Evolutionary conservation across 495 filamentous ascomycete species (phyloP), one percentile per base, ranked within the genome.

Genomic region (Neurospora africana): DNA sequence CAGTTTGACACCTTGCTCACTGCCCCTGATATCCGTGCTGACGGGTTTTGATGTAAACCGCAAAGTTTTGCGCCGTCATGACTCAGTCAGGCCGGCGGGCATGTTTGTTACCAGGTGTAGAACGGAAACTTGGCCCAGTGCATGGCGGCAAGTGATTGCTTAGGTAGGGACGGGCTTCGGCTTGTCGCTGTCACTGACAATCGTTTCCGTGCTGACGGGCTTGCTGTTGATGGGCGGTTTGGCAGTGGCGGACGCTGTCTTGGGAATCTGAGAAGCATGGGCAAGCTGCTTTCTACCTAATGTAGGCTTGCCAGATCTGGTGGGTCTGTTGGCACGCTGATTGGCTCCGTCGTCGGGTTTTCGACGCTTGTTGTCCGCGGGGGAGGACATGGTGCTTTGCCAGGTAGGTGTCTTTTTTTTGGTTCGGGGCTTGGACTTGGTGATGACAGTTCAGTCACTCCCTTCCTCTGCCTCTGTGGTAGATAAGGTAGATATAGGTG

Each of bases 401-500:
- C 0, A 0, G n/a, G 1, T 13, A 9, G 5, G 0, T 13, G n/a
- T 13, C n/a, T 13, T 13, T 5, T 47, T 23, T 5, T 47, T 23
- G n/a, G 9, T 11, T 0, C 4, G n/a, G 44, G 4, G 44, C 44
- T 13, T 47, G 0, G 0, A 1, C 4, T 11, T 1, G 0, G 4
- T 4, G 1, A 53, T 10, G 10, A 2, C 0, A 5, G 10, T 53
- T 10, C 9, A 53, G 0, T 13, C 44, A 2, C 21, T 53, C 5
- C 36, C 36, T 36, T 23, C 44, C 10, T 23, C 44, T 0, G 1
- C 10, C 44, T 53, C 10, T 0, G 8, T 13, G 4, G 4, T 11
- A 4, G n/a, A 23, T 23, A 0, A 0, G 44, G 9, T 23, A 13
- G 9, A 23, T 1, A 2, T 6, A 2, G 1, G 1, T 1, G 1